Base-by-base conservation (phyloP, 2,329 filamentous ascomycete species). In the Alternaria panax region DNA sequence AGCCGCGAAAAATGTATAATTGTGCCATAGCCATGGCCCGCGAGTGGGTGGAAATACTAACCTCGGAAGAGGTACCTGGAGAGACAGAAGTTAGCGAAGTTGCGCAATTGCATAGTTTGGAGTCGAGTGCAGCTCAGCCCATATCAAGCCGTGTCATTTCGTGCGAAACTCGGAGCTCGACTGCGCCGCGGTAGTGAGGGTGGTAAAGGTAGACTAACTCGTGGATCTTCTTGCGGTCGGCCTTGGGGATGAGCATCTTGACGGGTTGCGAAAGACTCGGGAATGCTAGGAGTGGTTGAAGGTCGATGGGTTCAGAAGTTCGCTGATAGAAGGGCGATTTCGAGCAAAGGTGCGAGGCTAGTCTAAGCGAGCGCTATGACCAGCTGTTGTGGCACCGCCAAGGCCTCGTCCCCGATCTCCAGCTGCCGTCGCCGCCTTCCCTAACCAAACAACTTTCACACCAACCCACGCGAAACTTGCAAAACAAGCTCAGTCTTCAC, bases 161-260 rank as follows among this genome's bases (percentile, higher is more conserved):
- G 60, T 65, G 66, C 64, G 67, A 72, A 72, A 70, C 64, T 62
- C 65, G 64, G 51, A 63, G 55, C 66, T 67, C 67, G 63, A 72
- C 63, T 71, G 63, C 59, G 66, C 67, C 58, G 61, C 51, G 58
- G 34, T 51, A 46, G 58, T 58, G 58, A 63, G 22, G 32, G 62
- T 53, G 57, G 53, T 64, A 63, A 60, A 67, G 70, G 70, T 60
- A 54, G 90, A 99, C 92, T 91, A 94, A 96, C 91, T 94, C 94
- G 89, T 99, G 95, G 86, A 99, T 98, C 91, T 93, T 92, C 92
- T 99, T 99, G 87, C 96, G 93, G 87, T 99, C 95, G 84, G 92
- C 91, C 91, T 98, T 98, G 83, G 95, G 95, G 84, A 99, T 99
- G 88, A 99, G 91, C 95, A 83, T 83, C 74, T 81, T 82, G 79